A percentile compares a stretch with the other conserved stretches of the same genome.
Conservation (phyloP, 2,329 filamentous ascomycete genomes). For the Fusarium pseudocircinatum region DNA sequence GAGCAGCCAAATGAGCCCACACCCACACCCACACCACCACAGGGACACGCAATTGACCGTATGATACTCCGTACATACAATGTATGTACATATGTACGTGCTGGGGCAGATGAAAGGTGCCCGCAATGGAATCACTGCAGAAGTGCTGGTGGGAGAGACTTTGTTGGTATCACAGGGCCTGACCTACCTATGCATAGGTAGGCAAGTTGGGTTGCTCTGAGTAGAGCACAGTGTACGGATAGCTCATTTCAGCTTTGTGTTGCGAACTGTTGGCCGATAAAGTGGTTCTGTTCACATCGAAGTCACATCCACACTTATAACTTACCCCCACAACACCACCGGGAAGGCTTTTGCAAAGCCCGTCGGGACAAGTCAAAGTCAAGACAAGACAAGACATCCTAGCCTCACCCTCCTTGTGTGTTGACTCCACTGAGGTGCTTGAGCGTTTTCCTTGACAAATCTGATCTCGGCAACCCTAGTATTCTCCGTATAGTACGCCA, state of each 20-base stretch:
- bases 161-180: conserved; percentile 16
- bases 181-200: background rate
- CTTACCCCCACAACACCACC: conserved; percentile 29
- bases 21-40: conserved; percentile 24
- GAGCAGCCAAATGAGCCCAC: conserved; percentile 16
- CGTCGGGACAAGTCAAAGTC: background rate
- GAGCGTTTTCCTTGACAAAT: conserved; percentile 40
- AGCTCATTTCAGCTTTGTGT: background rate
- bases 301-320: background rate
- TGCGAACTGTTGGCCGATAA: conserved; percentile 18
- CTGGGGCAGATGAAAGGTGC: conserved; percentile 1
- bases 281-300: conserved; percentile 18
- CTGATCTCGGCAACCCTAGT: conserved; percentile 30
- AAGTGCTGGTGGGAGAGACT: conserved; percentile 1
- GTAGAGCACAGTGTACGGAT: background rate
- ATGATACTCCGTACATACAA: background rate
- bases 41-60: background rate
- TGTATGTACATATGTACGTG: background rate
- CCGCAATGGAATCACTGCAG: conserved; percentile 5
- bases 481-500: background rate
- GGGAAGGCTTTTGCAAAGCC: conserved; percentile 23
- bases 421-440: conserved; percentile 34
- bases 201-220: background rate
- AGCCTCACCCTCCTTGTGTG: conserved; percentile 17
- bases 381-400: conserved; percentile 1